A percentile compares a stretch with the other conserved stretches of the same genome.
Conservation (phyloP, 305 asterid genomes). For the Striga hermonthica region DNA sequence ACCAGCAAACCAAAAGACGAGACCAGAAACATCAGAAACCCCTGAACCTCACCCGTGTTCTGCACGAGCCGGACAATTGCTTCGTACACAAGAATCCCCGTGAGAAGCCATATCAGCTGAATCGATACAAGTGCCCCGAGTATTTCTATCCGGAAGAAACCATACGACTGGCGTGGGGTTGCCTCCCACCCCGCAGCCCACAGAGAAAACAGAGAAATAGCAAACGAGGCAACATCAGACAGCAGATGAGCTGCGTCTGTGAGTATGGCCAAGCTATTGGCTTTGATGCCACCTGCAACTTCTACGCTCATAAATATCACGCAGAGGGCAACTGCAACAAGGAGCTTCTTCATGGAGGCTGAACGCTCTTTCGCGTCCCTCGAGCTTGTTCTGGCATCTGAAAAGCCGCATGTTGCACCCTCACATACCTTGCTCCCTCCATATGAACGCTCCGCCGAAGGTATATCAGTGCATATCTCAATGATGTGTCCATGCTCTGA, state of each 20-base stretch:
- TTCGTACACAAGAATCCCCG: conserved; percentile 88
- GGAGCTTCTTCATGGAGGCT: conserved; percentile 60
- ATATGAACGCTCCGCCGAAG: conserved; percentile 31
- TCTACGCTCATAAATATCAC: conserved; percentile 70
- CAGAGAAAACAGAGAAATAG: conserved; percentile 72
- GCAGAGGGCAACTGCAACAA: conserved; percentile 56
- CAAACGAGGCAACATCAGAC: conserved; percentile 87
- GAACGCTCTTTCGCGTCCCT: conserved; percentile 62
- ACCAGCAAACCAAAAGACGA: conserved; percentile 76
- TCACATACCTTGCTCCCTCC: conserved; percentile 53
- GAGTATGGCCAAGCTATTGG: conserved; percentile 76
- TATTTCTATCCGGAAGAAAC: conserved; percentile 80
- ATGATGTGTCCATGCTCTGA: conserved; percentile 42
- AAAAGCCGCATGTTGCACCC: conserved; percentile 66
- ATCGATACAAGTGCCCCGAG: conserved; percentile 82
- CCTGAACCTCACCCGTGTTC: conserved; percentile 70
- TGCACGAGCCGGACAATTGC: conserved; percentile 61
- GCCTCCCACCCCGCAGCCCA: conserved; percentile 99
- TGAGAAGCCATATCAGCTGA: conserved; percentile 87
- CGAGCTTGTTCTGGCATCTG: conserved; percentile 52
- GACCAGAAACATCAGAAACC: conserved; percentile 72
- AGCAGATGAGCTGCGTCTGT: conserved; percentile 83
- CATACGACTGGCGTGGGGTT: conserved; percentile 81
- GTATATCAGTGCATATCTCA: conserved; percentile 39
- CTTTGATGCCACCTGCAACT: conserved; percentile 70